Percentiles rank a stretch among this genome's conserved stretches.
phyloP scores from a whole-genome alignment of 257 asterid genomes.

The Forsythia viridissima region DNA sequence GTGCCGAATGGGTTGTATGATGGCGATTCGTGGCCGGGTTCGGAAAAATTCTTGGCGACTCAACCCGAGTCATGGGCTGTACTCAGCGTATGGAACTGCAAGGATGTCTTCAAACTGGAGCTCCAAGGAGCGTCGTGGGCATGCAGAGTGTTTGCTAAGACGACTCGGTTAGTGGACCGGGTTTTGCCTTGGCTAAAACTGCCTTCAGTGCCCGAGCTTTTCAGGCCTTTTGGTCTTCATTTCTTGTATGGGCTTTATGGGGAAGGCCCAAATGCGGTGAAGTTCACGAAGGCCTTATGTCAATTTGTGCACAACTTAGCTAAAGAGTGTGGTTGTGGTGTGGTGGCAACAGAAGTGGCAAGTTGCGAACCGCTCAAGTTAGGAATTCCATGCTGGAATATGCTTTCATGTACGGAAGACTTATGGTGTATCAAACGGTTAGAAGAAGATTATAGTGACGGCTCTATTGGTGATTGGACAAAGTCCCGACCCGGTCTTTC shows the following conservation, averaged over 20 bases:
- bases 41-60: slow-evolving; percentile 36
- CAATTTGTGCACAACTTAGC: slow-evolving; percentile 67
- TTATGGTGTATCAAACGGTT: slow-evolving; percentile 85
- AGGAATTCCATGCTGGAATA: slow-evolving; percentile 82
- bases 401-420: slow-evolving; percentile 80
- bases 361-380: slow-evolving; percentile 56
- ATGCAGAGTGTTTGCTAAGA: slow-evolving; percentile 42
- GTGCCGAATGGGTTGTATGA: slow-evolving; percentile 40
- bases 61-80: slow-evolving; percentile 89
- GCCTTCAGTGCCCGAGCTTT: slow-evolving; percentile 76
- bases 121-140: slow-evolving; percentile 82
- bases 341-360: slow-evolving; percentile 91
- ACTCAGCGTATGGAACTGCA: slow-evolving; percentile 82
- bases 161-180: slow-evolving; percentile 75
- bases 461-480: slow-evolving; percentile 82
- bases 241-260: slow-evolving; percentile 92
- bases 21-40: slow-evolving; percentile 58
- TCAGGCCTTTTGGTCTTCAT: slow-evolving; percentile 80
- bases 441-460: slow-evolving; percentile 76
- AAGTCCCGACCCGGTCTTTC: slow-evolving; percentile 71
- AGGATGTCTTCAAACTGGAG: slow-evolving; percentile 69
- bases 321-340: slow-evolving; percentile 57
- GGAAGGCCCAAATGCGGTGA: slow-evolving; percentile 57
- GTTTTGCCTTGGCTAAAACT: slow-evolving; percentile 64
- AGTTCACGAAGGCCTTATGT: slow-evolving; percentile 41